Conservation (phyloP, 1,284 basidiomycete genomes). For the Coriolopsis trogii region DNA sequence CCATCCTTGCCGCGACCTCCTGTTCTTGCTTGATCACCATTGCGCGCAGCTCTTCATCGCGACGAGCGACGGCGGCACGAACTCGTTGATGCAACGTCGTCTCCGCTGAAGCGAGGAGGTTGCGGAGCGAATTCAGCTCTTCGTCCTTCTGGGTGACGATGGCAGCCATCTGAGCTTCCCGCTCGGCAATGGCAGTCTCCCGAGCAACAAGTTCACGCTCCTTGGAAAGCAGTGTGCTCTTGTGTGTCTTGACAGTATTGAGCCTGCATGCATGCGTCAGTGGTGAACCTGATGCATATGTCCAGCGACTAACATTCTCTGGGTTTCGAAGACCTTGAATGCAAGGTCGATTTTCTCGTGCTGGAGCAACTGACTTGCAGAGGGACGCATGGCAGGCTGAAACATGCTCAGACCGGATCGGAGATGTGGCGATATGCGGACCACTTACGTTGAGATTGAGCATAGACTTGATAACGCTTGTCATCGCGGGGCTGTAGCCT, state of each 20-base stretch:
- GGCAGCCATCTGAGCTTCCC: constrained; percentile 52
- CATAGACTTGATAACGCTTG: constrained; percentile 84
- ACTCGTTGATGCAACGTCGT: constrained; percentile 53
- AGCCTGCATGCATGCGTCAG: constrained; percentile 45
- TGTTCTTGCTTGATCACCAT: constrained; percentile 69
- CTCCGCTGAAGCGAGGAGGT: constrained; percentile 40
- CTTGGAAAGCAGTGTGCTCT: constrained; percentile 47
- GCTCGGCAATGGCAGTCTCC: constrained; percentile 56
- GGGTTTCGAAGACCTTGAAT: constrained; percentile 73
- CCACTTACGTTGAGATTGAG: constrained; percentile 76
- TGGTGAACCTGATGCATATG: background rate
- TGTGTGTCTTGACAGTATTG: constrained; percentile 62
- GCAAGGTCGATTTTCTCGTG: constrained; percentile 78
- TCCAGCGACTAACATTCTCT: constrained; percentile 67
- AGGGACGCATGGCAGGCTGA: constrained; percentile 83
- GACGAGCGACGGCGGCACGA: constrained; percentile 59
- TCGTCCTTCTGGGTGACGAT: constrained; percentile 58
- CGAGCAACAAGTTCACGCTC: constrained; percentile 72
- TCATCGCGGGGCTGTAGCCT: constrained; percentile 76
- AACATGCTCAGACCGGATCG: background rate
- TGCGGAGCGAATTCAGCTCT: constrained; percentile 56
- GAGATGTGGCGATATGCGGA: background rate
- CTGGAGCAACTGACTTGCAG: constrained; percentile 76
- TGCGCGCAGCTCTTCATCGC: constrained; percentile 71
- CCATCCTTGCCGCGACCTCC: constrained; percentile 71